Evolutionary conservation across 345 rosid species (phyloP).

Genomic region (Rhodamnia rubescens): DNA sequence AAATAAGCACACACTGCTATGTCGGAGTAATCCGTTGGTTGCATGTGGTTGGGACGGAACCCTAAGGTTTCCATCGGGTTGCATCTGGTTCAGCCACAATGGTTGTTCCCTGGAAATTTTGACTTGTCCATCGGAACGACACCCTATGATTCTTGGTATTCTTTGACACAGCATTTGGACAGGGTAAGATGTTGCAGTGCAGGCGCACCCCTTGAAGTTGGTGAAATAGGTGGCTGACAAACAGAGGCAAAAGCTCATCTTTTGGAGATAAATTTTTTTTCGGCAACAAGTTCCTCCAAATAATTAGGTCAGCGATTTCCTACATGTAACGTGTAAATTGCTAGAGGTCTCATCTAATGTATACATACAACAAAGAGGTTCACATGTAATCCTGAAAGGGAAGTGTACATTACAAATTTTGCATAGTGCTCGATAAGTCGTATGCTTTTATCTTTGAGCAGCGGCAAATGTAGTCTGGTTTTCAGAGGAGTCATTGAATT

Average conservation of each 20-base stretch:
- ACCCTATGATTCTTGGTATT: slow-evolving; percentile 5
- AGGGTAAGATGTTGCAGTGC: neutral
- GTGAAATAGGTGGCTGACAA: slow-evolving; percentile 9
- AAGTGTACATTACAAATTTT: slow-evolving; percentile 75
- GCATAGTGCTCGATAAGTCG: slow-evolving; percentile 17
- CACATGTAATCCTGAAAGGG: neutral
- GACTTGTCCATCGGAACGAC: slow-evolving; percentile 20
- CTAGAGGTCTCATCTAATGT: slow-evolving; percentile 16
- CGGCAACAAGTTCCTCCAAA: slow-evolving; percentile 8
- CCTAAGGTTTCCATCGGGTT: neutral
- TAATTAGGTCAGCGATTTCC: slow-evolving; percentile 29
- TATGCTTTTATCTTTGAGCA: neutral
- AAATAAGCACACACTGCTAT: neutral
- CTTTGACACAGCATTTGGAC: slow-evolving; percentile 9
- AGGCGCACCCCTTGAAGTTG: slow-evolving; percentile 3
- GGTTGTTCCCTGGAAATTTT: slow-evolving; percentile 22
- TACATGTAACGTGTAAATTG: slow-evolving; percentile 23
- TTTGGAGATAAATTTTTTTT: slow-evolving; percentile 6
- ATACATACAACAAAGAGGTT: neutral
- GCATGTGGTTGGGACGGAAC: neutral
- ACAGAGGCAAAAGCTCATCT: slow-evolving; percentile 4
- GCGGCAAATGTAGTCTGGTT: neutral
- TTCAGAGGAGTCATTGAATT: neutral
- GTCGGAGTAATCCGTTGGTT: neutral
- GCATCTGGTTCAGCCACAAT: slow-evolving; percentile 6